Evolutionary conservation across 805 yeast genomes (phyloP), one percentile per base, ranked within the genome.

Genomic region (Cyberlindnera xylosilytica): DNA sequence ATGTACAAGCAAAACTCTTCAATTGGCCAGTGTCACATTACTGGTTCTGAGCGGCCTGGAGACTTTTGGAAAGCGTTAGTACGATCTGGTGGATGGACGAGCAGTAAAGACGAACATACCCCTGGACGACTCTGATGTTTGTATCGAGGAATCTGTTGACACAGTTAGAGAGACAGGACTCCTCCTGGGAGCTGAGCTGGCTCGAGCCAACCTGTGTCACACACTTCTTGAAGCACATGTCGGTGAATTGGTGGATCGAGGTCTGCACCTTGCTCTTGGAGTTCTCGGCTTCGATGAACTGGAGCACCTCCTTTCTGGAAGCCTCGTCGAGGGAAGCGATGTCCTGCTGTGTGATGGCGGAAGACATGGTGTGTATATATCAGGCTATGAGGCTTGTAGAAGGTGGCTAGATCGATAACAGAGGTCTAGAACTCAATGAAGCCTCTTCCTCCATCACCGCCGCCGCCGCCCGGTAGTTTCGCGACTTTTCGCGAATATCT

Each of bases 141-240:
- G 95, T 84, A 62, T 90, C 97, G 54, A 90, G 71, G 63, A 85
- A 90, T 52, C 95, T 69, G 66, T 86, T 83, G 53, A 90, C 78
- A 64, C 98, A 90, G 68, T 84, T 84, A 45, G 72, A 66, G 60
- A 90, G 67, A 62, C 97, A 90, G 27, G 70, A 64, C 52, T 83
- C 85, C 64, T 90, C 97, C 42, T 63, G 62, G 2, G 66, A 40
- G 49, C 72, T 71, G 50, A 89, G 69, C 36, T 69, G 70, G 23
- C 75, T 74, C 44, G 69, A 64, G 37, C 69, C 65, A 38, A 77
- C 62, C 34, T 54, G 56, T 17, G 64, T 68, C 39, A 88, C 75
- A 64, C 98, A 90, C 66, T 86, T 85, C 62, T 83, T 86, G 74
- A 88, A 90, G 63, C 98, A 90, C 72, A 83, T 73, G 60, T 88